A percentile compares a stretch with the other conserved stretches of the same genome.
Evolutionary conservation across 176 grass and related monocot species (phyloP).

Genomic region (Dactylis glomerata): DNA sequence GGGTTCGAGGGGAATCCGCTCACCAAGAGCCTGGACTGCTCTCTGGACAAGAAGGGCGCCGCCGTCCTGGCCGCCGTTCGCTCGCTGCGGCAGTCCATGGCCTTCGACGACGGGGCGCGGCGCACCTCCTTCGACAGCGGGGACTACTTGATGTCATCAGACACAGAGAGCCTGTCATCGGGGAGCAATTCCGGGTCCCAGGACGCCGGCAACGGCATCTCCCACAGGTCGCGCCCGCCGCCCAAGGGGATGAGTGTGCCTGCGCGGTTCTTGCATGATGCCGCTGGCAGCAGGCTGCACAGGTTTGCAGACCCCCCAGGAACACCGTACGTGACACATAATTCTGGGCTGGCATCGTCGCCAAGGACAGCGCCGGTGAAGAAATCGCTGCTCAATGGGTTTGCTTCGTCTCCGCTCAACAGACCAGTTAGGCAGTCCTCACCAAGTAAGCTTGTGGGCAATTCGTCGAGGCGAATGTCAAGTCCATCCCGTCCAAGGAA

Average conservation of each 20-base stretch:
- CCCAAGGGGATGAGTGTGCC: conserved; percentile 55
- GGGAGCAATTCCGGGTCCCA: conserved; percentile 74
- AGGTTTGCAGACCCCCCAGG: conserved; percentile 48
- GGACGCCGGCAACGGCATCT: conserved; percentile 38
- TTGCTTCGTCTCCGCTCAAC: conserved; percentile 46
- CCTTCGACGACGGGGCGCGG: conserved; percentile 45
- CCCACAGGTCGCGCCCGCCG: conserved; percentile 20
- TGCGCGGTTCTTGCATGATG: conserved; percentile 61
- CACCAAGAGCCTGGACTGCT: conserved; percentile 82
- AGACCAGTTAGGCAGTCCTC: conserved; percentile 49
- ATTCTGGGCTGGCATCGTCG: conserved; percentile 28
- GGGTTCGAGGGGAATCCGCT: conserved; percentile 58
- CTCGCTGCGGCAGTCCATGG: conserved; percentile 73
- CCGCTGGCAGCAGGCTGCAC: conserved; percentile 37
- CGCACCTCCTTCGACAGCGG: conserved; percentile 48
- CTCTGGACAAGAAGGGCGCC: conserved; percentile 55
- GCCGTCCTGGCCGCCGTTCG: conserved; percentile 58
- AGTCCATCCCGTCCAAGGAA: conserved; percentile 61
- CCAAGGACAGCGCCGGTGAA: conserved; percentile 51
- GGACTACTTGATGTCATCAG: conserved; percentile 62
- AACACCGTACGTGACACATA: conserved; percentile 34
- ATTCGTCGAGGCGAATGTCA: conserved; percentile 48
- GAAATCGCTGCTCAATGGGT: conserved; percentile 53
- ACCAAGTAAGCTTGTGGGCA: conserved; percentile 43
- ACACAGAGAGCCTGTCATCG: conserved; percentile 85